Conservation (phyloP, 331 rosid genomes). For the Phaseolus coccineus region DNA sequence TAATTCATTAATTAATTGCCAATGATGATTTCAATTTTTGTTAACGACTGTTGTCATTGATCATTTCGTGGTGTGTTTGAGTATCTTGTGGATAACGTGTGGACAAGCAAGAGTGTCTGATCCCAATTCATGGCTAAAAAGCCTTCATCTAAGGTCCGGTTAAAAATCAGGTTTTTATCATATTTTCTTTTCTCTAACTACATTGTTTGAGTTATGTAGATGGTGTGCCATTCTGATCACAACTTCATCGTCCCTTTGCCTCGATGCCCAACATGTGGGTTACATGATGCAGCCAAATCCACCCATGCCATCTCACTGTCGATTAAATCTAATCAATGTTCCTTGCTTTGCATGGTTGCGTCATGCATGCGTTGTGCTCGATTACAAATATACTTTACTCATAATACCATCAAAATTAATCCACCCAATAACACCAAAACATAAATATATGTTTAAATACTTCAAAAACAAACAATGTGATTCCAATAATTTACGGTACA, state of each 20-base stretch:
- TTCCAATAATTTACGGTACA: slow-evolving; percentile 32
- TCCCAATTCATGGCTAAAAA: neutral
- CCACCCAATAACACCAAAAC: neutral
- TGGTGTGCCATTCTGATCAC: neutral
- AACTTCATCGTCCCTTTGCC: neutral
- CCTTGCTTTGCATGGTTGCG: too few relatives aligned
- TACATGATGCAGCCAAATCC: neutral
- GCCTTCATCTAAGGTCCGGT: neutral
- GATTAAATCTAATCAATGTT: neutral
- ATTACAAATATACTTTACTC: neutral
- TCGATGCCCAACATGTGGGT: neutral
- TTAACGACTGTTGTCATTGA: neutral
- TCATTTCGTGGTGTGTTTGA: neutral
- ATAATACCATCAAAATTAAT: neutral
- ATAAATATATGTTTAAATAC: neutral
- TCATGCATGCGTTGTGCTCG: neutral
- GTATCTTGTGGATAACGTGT: neutral
- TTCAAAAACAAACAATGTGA: slow-evolving; percentile 18
- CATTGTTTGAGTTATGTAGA: too few relatives aligned
- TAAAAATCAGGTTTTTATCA: neutral
- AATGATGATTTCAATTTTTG: neutral
- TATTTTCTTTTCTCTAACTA: too few relatives aligned
- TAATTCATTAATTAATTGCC: too few relatives aligned
- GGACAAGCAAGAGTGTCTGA: slow-evolving; percentile 14
- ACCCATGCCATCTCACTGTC: neutral